phyloP scores from a whole-genome alignment of 202 grass and related monocot species.

The Dendrocalamus latiflorus region DNA sequence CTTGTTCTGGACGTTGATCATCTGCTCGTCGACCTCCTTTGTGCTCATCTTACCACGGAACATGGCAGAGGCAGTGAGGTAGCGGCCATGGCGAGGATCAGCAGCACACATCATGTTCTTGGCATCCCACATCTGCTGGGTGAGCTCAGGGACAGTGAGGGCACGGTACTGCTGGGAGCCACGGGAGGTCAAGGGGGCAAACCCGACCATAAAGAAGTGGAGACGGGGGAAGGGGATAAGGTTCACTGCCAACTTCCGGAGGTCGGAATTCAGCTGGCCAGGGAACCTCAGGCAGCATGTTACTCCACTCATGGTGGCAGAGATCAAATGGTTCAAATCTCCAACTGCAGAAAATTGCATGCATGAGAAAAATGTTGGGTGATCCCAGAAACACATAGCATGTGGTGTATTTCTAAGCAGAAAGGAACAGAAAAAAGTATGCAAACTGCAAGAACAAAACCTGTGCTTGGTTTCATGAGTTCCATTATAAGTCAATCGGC shows the following conservation, averaged over 20 bases:
- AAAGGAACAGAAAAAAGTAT: background rate
- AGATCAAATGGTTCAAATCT: constrained; percentile 57
- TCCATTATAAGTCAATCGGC: background rate
- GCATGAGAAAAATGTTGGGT: background rate
- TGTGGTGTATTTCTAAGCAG: background rate
- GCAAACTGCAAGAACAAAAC: background rate
- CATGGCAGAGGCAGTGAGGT: no score
- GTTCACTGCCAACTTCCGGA: no score
- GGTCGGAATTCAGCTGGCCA: no score
- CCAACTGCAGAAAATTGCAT: constrained; percentile 28
- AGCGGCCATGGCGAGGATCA: no score
- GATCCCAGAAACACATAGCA: background rate
- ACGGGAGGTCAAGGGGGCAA: constrained; percentile 48
- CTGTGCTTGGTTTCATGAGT: background rate
- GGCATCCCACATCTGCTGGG: constrained; percentile 61
- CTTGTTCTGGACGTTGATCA: no score
- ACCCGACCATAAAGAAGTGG: no score
- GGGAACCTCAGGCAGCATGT: no score
- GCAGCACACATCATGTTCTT: no score
- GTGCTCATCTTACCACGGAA: no score
- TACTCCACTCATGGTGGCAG: no score
- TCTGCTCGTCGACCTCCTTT: no score
- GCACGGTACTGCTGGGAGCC: constrained; percentile 46
- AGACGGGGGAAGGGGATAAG: no score
- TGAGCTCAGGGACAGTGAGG: constrained; percentile 42